Base-by-base conservation (phyloP, 495 filamentous ascomycete genomes). In the Aspergillus panamensis region DNA sequence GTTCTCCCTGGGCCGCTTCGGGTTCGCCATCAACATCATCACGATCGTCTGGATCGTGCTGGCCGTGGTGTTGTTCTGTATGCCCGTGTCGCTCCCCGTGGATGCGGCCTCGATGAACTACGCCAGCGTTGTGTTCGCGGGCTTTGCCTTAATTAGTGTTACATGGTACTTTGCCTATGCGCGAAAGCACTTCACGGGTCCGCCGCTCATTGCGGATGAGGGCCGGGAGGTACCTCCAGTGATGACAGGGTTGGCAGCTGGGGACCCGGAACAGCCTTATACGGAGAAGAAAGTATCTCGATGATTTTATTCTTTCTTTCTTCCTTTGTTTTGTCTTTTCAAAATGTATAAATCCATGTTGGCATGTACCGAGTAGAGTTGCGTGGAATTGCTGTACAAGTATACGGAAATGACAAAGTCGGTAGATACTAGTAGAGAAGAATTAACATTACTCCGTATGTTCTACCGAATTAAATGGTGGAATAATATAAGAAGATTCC, bases 141-240 rank as follows among this genome's bases (percentile, higher is more conserved):
- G 80, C 0, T 85, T 86, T 59, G 81, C 77, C 6, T 42, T 66
- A 16, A 81, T 87, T 53, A 77, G 78, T 40, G 63, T 81, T 12
- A 61, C 78, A 1, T 90, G 87, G 86, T 90, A 91, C 73, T 78
- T 86, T 51, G 75, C 78, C 1, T 84, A 87, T 76, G 87, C 87
- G 35, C 80, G 84, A 57, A 86, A 85, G 69, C 77, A 86, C 61
- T 91, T 90, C 66, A 79, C 73, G 9, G 88, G 88, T 0, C 88
- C 88, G 0, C 86, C 86, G 0, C 65, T 86, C 16, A 63, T 67
- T 45, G 65, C 69, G 30, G 75, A 80, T 35, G 71, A 75, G 19
- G 68, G 63, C 2, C 54, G 55, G 2, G 72, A 73, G 19, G 70
- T 62, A 14, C 55, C 63, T 2, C 72, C 64, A 3, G 65, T 77